phyloP scores from a whole-genome alignment of 352 stramenopile species.

The Phytophthora kernoviae region DNA sequence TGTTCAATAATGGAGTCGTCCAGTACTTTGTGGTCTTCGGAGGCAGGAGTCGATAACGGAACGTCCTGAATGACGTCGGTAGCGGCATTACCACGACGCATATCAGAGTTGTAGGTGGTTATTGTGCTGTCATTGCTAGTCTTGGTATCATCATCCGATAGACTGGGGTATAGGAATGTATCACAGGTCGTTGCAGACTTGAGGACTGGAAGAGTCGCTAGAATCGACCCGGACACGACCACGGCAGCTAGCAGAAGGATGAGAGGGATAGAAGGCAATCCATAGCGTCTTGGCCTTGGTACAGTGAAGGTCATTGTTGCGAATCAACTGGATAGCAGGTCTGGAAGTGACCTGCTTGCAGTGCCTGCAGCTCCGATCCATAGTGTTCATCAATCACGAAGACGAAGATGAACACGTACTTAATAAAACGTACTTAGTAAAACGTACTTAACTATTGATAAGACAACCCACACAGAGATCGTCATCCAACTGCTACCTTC shows the following conservation, averaged over 20 bases:
- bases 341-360: background rate
- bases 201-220: slow-evolving; percentile 1
- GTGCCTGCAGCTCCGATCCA: slow-evolving; percentile 5
- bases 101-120: background rate
- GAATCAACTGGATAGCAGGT: background rate
- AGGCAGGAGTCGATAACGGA: background rate
- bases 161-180: slow-evolving; percentile 7
- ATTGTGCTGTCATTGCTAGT: slow-evolving; percentile 4
- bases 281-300: background rate
- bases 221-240: background rate
- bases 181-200: slow-evolving; percentile 16
- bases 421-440: background rate
- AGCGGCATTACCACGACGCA: background rate
- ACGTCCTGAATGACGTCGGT: background rate
- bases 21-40: slow-evolving; percentile 6
- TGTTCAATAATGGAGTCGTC: slow-evolving; percentile 5
- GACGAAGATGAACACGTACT: slow-evolving; percentile 12
- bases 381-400: slow-evolving; percentile 29
- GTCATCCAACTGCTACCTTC: too few species aligned
- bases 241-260: background rate
- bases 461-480: too few species aligned
- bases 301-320: slow-evolving; percentile 9
- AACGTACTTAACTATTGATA: too few species aligned
- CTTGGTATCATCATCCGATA: background rate
- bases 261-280: background rate